Evolutionary conservation across 139 green algal species (phyloP).

Genomic region (Desmodesmus armatus): DNA sequence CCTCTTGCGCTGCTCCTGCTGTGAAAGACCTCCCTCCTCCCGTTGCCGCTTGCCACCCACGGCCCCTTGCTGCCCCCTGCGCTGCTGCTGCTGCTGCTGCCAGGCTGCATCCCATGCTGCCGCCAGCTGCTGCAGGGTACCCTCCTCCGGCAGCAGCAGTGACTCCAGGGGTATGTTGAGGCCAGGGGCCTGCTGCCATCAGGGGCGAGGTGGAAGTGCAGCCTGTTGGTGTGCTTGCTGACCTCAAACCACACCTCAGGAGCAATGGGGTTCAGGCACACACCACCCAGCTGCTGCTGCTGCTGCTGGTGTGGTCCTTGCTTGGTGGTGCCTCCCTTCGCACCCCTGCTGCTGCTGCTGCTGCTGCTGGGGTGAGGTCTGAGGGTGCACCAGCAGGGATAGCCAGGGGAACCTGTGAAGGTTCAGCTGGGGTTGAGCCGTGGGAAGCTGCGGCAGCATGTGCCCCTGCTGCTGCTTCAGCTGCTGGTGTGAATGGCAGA

Average conservation of each 20-base stretch:
- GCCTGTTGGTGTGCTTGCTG: slow-evolving; percentile 70
- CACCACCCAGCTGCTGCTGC: slow-evolving; percentile 5
- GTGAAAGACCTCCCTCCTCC: not conserved
- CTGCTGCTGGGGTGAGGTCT: not conserved
- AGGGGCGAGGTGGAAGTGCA: slow-evolving; percentile 79
- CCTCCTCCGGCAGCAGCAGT: slow-evolving; percentile 34
- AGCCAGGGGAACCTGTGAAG: too few relatives aligned
- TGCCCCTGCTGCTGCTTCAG: slow-evolving; percentile 15
- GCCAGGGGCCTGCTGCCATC: slow-evolving; percentile 73
- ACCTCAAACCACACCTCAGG: slow-evolving; percentile 78
- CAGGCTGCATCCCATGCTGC: slow-evolving; percentile 10
- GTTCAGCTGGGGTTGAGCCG: too few relatives aligned
- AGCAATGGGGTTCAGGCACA: not conserved
- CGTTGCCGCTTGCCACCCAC: not conserved
- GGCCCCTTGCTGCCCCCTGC: not conserved
- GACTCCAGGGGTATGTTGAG: slow-evolving; percentile 82
- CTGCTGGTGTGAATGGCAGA: not conserved
- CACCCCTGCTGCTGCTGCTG: slow-evolving; percentile 13
- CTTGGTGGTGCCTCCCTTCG: too few relatives aligned
- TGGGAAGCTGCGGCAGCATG: too few relatives aligned
- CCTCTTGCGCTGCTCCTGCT: not conserved
- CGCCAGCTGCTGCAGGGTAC: slow-evolving; percentile 17
- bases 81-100: slow-evolving; percentile 38
- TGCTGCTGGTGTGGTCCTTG: slow-evolving; percentile 23
- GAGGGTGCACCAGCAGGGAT: slow-evolving; percentile 7